Conservation (phyloP, 2,329 filamentous ascomycete genomes). For the Bipolaris victoriae region DNA sequence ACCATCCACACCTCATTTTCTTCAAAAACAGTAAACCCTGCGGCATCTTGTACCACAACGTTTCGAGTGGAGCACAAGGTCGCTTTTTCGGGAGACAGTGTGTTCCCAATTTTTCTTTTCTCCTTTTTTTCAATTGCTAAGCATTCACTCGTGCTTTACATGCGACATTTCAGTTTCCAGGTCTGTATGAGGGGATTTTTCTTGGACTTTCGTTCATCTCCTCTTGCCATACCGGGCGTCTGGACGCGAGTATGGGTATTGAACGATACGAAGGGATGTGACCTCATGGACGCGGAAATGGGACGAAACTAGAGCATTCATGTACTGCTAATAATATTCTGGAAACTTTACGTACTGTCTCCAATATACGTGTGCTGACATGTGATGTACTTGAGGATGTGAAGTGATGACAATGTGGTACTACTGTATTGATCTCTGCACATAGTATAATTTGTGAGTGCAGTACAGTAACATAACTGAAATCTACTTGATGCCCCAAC, state of each 20-base stretch:
- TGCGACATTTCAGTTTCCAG: slow-evolving; percentile 11
- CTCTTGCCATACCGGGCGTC: slow-evolving; percentile 21
- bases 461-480: not conserved
- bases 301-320: slow-evolving; percentile 10
- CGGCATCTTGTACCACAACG: slow-evolving; percentile 34
- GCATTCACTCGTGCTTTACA: slow-evolving; percentile 19
- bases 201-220: slow-evolving; percentile 11
- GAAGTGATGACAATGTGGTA: not conserved
- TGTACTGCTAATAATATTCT: slow-evolving; percentile 29
- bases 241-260: slow-evolving; percentile 24
- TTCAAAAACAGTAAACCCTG: slow-evolving; percentile 27
- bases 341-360: slow-evolving; percentile 13
- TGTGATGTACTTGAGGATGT: not conserved
- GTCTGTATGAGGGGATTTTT: slow-evolving; percentile 7
- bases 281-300: slow-evolving; percentile 15
- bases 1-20: slow-evolving; percentile 20
- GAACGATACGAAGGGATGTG: slow-evolving; percentile 20
- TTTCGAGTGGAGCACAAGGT: slow-evolving; percentile 29
- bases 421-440: not conserved
- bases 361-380: not conserved
- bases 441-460: not conserved
- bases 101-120: slow-evolving; percentile 19
- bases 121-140: slow-evolving; percentile 15
- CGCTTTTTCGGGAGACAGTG: slow-evolving; percentile 27
- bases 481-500: not conserved